A percentile compares a stretch with the other conserved stretches of the same genome.
Conservation (phyloP, 2,329 filamentous ascomycete species). For the Talaromyces sp. region DNA sequence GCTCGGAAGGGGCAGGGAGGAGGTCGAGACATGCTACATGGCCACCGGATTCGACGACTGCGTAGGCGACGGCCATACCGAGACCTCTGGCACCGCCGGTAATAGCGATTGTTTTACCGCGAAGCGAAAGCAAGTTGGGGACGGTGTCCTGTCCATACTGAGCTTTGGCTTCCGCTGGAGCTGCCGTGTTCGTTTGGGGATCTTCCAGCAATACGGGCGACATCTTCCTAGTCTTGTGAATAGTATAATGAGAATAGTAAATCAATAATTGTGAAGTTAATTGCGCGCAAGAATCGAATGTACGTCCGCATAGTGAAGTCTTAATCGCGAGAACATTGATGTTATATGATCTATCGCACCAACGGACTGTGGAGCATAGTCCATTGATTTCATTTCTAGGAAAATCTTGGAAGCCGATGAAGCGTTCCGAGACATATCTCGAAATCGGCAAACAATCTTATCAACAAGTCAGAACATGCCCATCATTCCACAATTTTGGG, state of each 20-base stretch:
- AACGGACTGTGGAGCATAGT: neutral
- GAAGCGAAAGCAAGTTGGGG: conserved; percentile 46
- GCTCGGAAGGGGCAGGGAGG: conserved; percentile 28
- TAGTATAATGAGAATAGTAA: neutral
- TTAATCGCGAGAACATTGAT: neutral
- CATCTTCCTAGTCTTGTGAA: neutral
- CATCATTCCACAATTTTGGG: neutral
- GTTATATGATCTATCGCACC: neutral
- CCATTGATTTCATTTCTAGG: neutral
- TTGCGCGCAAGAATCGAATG: neutral
- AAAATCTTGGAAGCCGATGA: neutral
- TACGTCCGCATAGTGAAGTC: neutral
- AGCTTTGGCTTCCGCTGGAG: neutral
- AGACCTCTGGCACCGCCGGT: conserved; percentile 53
- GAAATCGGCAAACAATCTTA: neutral
- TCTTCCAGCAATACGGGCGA: neutral
- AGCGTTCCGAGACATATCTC: neutral
- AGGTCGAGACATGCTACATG: conserved; percentile 51
- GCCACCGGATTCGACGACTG: conserved; percentile 50
- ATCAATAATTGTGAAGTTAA: neutral
- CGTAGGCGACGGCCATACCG: conserved; percentile 49
- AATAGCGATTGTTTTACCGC: conserved; percentile 40
- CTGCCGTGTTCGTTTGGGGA: neutral
- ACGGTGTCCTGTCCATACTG: neutral
- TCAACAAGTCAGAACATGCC: neutral